A percentile compares a stretch with the other conserved stretches of the same genome.
phyloP scores from a whole-genome alignment of 768 basidiomycete genomes.

The Phanerochaete sordida region DNA sequence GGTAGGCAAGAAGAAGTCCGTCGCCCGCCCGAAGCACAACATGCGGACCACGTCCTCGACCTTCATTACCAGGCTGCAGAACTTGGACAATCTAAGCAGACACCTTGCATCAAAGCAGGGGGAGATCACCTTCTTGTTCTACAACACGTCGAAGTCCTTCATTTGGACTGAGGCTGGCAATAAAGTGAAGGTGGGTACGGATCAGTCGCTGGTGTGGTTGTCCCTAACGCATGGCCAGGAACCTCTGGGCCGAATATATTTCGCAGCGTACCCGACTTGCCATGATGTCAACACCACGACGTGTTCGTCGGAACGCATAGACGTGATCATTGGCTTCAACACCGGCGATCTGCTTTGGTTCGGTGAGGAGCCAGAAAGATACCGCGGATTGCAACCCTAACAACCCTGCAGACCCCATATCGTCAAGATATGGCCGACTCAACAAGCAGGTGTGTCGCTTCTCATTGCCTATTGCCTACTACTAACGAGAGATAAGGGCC shows the following conservation, averaged over 20 bases:
- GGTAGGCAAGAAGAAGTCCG: conserved; percentile 59
- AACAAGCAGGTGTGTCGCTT: conserved; percentile 65
- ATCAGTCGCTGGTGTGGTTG: neutral
- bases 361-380: conserved; percentile 45
- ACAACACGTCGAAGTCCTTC: conserved; percentile 81
- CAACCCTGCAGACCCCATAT: conserved; percentile 62
- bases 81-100: conserved; percentile 71
- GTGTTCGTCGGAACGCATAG: conserved; percentile 72
- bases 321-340: conserved; percentile 87
- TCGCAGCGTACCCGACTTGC: conserved; percentile 86
- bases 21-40: conserved; percentile 82
- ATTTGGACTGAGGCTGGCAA: conserved; percentile 86
- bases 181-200: conserved; percentile 66
- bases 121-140: conserved; percentile 85
- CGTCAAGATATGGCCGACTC: conserved; percentile 76
- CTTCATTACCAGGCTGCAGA: conserved; percentile 86
- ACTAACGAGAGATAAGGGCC: conserved; percentile 44
- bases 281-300: conserved; percentile 84
- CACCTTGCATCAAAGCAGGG: conserved; percentile 74
- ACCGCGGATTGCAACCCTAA: conserved; percentile 1
- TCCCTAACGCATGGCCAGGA: conserved; percentile 49
- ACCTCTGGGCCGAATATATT: conserved; percentile 79
- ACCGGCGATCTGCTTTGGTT: conserved; percentile 98
- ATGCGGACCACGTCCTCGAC: conserved; percentile 89
- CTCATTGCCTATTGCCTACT: neutral